Base-by-base conservation (phyloP, 2,329 filamentous ascomycete genomes). In the Monosporascus cannonballus region DNA sequence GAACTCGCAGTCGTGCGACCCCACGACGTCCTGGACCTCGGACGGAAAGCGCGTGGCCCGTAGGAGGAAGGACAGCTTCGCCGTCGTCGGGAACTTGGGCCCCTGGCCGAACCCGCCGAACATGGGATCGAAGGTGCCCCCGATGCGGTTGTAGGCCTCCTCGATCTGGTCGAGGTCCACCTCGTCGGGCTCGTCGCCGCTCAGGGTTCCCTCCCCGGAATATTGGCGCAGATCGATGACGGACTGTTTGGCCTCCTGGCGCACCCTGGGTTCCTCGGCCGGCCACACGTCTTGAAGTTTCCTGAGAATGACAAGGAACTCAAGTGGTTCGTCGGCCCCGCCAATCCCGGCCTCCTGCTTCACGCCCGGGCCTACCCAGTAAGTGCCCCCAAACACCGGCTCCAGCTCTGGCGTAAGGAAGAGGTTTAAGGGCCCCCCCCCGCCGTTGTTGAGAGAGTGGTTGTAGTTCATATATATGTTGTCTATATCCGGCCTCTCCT, bases 381-480 rank as follows among this genome's bases (percentile, higher is more conserved):
- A 97, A 8, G 93, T 96, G 24, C 93, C 93, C 38, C 94, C 94
- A 71, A 96, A 97, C 9, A 99, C 88, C 0, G 94, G 94, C 65
- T 96, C 87, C 25, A 97, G 79, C 60, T 96, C 86, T 1, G 94
- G 91, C 0, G 94, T 99, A 30, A 97, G 79, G 67, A 99, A 97
- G n/a, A 96, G 86, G 65, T 96, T 97, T 55, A 97, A 74, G 1
- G 94, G 94, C 92, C 94, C 97, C 39, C 94, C 94, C 9, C 91
- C 93, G 2, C 83, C 86, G 20, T 89, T 91, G 54, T 88, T 96
- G 11, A 94, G 93, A 1, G 93, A 93, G 68, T 96, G 91, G 41
- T 96, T 87, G 69, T 96, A 99, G 73, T 96, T 96, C 90, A 96
- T 96, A 70, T 97, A 97, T 59, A 97, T 92, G 56, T 89, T 85